These are phyloP conservation scores for Xylariaceae sp. DNA, from an alignment of 2,329 filamentous ascomycete species.

Conservation along the genomic window DNA sequence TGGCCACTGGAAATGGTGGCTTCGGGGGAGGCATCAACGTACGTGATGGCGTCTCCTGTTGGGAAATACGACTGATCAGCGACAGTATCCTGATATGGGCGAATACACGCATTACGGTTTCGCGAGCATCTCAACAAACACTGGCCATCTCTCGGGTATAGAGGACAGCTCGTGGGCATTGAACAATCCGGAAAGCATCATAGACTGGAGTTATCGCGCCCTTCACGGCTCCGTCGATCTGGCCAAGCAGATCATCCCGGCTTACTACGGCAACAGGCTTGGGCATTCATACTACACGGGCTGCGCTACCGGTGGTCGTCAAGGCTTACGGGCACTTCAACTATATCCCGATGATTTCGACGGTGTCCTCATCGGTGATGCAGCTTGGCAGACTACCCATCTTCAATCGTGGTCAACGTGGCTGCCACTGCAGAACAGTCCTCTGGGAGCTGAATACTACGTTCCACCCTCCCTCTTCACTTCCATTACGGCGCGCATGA, in stretches of 20 bases:
- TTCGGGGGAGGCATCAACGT: slow-evolving; percentile 30
- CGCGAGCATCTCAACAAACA: slow-evolving; percentile 28
- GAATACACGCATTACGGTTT: slow-evolving; percentile 24
- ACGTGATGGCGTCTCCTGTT: no score
- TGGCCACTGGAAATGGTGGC: slow-evolving; percentile 29
- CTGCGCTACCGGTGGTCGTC: slow-evolving; percentile 49
- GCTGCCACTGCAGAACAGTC: slow-evolving; percentile 16
- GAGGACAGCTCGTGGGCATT: slow-evolving; percentile 24
- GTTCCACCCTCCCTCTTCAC: slow-evolving; percentile 20
- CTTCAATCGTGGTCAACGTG: slow-evolving; percentile 21
- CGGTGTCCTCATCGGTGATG: slow-evolving; percentile 41
- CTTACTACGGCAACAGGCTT: slow-evolving; percentile 35
- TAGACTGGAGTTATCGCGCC: slow-evolving; percentile 18
- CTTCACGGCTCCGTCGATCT: slow-evolving; percentile 29
- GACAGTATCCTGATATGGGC: slow-evolving; percentile 19
- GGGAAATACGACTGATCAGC: background rate
- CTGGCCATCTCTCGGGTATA: slow-evolving; percentile 25
- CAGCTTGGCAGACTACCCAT: slow-evolving; percentile 25
- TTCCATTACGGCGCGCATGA: slow-evolving; percentile 30
- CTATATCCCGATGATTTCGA: slow-evolving; percentile 41
- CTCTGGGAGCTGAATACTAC: slow-evolving; percentile 27
- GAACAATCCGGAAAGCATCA: slow-evolving; percentile 20
- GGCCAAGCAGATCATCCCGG: slow-evolving; percentile 38
- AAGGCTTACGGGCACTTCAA: slow-evolving; percentile 43
- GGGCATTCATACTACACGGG: slow-evolving; percentile 46